A percentile compares a stretch with the other conserved stretches of the same genome.
Evolutionary conservation across 2,329 filamentous ascomycete genomes (phyloP).

Genomic region (Trichoderma breve): DNA sequence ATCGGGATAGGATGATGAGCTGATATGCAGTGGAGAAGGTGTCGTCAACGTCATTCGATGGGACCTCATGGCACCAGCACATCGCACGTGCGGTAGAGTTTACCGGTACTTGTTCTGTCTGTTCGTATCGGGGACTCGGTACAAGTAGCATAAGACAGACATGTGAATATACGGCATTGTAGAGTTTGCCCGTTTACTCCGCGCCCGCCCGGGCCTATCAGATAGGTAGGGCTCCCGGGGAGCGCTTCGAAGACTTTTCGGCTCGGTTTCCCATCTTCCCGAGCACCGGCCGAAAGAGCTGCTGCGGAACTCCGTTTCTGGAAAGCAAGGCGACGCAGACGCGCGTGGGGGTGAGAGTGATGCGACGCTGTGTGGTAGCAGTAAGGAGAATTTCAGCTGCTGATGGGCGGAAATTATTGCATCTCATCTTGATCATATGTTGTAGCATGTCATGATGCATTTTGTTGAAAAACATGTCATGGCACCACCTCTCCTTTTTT

Average conservation of each 20-base stretch:
- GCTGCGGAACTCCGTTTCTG: neutral
- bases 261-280: neutral
- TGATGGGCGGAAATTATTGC: neutral
- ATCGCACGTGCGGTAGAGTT: neutral
- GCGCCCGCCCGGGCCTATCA: neutral
- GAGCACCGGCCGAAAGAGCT: neutral
- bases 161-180: neutral
- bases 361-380: constrained; percentile 10
- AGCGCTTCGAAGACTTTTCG: neutral
- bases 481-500: neutral
- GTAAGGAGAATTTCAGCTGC: neutral
- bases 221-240: too few relatives aligned
- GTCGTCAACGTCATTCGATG: constrained; percentile 1
- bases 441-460: neutral
- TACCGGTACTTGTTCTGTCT: neutral
- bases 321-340: neutral
- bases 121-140: neutral
- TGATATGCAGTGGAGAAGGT: constrained; percentile 4
- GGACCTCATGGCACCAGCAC: neutral
- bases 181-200: neutral
- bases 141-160: neutral
- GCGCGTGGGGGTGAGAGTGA: neutral
- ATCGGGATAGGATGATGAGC: neutral
- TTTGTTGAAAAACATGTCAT: neutral
- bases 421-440: neutral